Evolutionary conservation across 164 flowering plant species (phyloP).

Genomic region (Stephania cephalantha): DNA sequence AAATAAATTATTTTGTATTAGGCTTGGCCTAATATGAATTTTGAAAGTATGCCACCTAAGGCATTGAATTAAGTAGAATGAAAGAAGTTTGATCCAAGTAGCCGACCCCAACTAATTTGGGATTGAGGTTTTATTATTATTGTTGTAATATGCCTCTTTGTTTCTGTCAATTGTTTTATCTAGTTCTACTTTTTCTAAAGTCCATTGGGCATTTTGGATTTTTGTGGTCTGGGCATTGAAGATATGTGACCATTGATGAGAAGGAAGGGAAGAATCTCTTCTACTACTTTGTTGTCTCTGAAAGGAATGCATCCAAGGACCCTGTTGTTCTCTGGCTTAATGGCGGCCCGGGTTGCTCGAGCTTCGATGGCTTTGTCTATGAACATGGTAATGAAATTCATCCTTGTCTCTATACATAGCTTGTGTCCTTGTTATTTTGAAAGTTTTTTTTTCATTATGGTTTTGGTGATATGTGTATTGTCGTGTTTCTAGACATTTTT

Average conservation of each 20-base stretch:
- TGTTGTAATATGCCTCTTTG: not conserved
- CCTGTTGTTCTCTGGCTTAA: slow-evolving; percentile 96
- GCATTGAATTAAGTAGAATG: too few species aligned
- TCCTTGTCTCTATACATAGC: not conserved
- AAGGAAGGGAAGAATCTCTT: slow-evolving; percentile 54
- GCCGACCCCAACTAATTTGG: too few species aligned
- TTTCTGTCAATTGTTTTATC: not conserved
- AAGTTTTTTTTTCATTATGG: not conserved
- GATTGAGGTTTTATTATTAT: too few species aligned
- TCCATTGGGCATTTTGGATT: not conserved
- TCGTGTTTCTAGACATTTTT: too few species aligned
- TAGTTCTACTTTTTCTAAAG: not conserved
- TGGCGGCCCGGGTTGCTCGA: slow-evolving; percentile 98
- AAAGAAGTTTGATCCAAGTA: too few species aligned
- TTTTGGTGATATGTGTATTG: too few species aligned
- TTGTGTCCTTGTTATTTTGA: not conserved
- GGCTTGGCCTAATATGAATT: too few species aligned
- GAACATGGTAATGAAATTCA: slow-evolving; percentile 63
- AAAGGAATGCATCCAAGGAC: slow-evolving; percentile 60
- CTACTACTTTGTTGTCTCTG: slow-evolving; percentile 79
- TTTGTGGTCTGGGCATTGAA: slow-evolving; percentile 26
- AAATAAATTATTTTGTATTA: too few species aligned
- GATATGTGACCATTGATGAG: slow-evolving; percentile 72
- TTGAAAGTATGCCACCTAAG: too few species aligned
- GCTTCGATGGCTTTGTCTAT: slow-evolving; percentile 92